Conservation (phyloP, 176 grass and related monocot genomes). For the Thinopyrum elongatum region DNA sequence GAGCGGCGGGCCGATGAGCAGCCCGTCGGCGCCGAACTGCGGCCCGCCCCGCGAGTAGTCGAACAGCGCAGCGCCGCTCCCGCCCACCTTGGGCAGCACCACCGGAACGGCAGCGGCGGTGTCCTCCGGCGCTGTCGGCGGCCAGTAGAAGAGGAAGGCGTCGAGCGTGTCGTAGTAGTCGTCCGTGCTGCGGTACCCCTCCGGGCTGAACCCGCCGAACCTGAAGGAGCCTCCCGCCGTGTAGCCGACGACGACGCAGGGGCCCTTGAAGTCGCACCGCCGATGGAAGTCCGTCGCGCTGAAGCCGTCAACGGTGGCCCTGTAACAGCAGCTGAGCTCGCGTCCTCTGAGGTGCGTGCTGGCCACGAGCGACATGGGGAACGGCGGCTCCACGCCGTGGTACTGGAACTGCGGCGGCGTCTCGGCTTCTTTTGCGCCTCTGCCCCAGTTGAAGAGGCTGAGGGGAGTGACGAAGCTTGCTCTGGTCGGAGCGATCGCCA, state of each 20-base stretch:
- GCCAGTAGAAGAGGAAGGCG: conserved; percentile 94
- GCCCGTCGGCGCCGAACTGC: conserved; percentile 88
- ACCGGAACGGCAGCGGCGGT: not conserved
- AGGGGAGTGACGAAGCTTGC: conserved; percentile 42
- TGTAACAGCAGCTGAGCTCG: conserved; percentile 89
- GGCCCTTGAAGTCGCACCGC: conserved; percentile 84
- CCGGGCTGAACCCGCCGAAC: conserved; percentile 89
- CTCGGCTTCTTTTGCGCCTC: conserved; percentile 29
- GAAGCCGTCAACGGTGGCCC: conserved; percentile 73
- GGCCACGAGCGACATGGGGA: conserved; percentile 60
- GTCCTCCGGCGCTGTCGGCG: not conserved
- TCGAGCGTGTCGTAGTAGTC: conserved; percentile 92
- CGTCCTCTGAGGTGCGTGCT: conserved; percentile 72
- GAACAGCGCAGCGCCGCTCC: conserved; percentile 88
- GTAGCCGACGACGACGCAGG: conserved; percentile 74
- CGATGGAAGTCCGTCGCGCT: conserved; percentile 70
- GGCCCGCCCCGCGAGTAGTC: conserved; percentile 87
- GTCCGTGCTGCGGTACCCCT: conserved; percentile 88
- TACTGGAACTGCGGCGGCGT: conserved; percentile 39
- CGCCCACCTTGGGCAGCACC: conserved; percentile 71
- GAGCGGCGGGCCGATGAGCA: conserved; percentile 84
- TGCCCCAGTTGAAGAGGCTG: conserved; percentile 72
- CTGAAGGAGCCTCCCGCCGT: conserved; percentile 25
- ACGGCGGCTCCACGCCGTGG: conserved; percentile 64
- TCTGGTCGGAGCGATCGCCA: conserved; percentile 5